A percentile compares a stretch with the other conserved stretches of the same genome.
phyloP scores from a whole-genome alignment of 2,329 filamentous ascomycete species.

The Epichloe sibirici region DNA sequence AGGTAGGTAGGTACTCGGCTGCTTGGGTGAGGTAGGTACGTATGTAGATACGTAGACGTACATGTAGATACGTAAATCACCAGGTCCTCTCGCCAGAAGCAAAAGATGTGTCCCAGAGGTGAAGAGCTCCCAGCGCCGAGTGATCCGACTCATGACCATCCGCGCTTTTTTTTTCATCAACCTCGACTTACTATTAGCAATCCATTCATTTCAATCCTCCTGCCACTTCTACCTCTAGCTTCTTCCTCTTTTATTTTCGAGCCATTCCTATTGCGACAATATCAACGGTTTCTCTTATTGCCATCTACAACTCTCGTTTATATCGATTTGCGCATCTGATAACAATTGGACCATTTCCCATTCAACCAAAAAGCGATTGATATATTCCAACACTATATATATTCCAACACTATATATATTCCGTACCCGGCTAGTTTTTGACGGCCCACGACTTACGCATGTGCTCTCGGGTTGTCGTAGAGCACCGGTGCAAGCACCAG shows the following conservation, averaged over 20 bases:
- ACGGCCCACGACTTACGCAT: constrained; percentile 11
- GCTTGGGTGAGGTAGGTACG: not conserved
- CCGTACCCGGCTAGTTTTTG: not conserved
- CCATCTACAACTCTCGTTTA: not conserved
- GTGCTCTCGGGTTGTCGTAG: constrained; percentile 22
- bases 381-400: too few species aligned
- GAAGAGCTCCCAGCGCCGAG: constrained; percentile 3
- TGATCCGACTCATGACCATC: not conserved
- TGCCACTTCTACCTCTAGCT: not conserved
- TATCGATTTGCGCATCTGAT: not conserved
- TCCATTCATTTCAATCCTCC: not conserved
- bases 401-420: too few species aligned
- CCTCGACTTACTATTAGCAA: not conserved
- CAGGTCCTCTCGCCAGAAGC: not conserved
- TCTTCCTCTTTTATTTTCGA: not conserved
- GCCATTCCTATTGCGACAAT: not conserved
- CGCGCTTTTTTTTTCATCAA: not conserved
- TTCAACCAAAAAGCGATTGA: not conserved
- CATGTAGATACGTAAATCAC: not conserved
- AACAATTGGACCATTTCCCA: not conserved
- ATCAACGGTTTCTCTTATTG: not conserved
- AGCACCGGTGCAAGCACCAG: constrained; percentile 25
- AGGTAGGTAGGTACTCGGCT: too few species aligned
- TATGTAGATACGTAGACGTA: too few species aligned
- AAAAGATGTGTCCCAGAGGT: not conserved